Base-by-base conservation (phyloP, 75 land plant species). In the Larix kaempferi region DNA sequence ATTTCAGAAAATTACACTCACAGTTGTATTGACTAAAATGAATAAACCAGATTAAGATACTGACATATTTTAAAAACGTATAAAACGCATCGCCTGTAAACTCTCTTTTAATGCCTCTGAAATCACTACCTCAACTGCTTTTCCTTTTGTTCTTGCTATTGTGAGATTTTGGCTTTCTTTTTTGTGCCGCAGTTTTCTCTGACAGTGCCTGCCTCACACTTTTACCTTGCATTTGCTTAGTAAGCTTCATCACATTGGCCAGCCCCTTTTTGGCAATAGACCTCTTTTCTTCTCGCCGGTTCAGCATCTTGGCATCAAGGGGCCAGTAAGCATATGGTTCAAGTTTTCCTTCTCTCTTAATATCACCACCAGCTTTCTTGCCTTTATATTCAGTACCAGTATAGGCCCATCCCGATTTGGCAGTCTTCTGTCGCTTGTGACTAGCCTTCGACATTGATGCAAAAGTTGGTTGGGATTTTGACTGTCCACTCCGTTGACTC, bases 291-390 rank as follows among this genome's bases (percentile, higher is more conserved):
- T 84, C 86, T 44, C 98, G 79, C 3, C 94, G 85, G 78, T 96
- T 97, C 78, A 97, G 78, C 89, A 97, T 86, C 77, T 97, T 97
- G 15, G 94, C 86, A 76, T 97, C 99, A 73, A 97, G 89, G 4
- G 99, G 99, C 99, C 99, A 97, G 79, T 97, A 97, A 13, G 99
- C 99, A 80, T 94, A 97, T 23, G 99, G 99, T 57, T 97, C 98
- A 57, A 94, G 88, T 85, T 94, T 97, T 29, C 84, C 95, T 77
- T 92, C 89, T 78, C 82, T 89, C 85, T 94, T 97, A 27, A 94
- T 75, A 85, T 97, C 98, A 22, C 99, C 98, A 62, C 80, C 63
- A 26, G 91, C 99, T 80, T 90, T 97, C 77, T 90, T 91, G 82
- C 82, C 92, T 10, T 81, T 87, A 78, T 97, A 97, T 77, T 3